A percentile compares a stretch with the other conserved stretches of the same genome.
phyloP scores from a whole-genome alignment of 192 early-diverging fungal species.

The Phlyctochytrium planicorne region DNA sequence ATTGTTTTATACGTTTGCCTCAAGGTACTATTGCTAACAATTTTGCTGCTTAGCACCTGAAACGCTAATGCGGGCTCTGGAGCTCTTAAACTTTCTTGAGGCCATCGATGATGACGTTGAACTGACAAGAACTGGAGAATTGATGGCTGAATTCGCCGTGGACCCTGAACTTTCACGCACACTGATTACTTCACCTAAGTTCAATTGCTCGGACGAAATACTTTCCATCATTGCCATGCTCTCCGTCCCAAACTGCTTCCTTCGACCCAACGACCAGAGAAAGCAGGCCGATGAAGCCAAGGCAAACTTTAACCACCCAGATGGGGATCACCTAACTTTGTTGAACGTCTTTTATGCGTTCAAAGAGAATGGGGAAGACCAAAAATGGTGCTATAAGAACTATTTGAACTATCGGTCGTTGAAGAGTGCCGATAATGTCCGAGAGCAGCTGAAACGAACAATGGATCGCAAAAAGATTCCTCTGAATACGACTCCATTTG shows the following conservation, averaged over 20 bases:
- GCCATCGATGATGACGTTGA: conserved; percentile 95
- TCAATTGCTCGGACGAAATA: conserved; percentile 89
- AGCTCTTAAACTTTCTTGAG: conserved; percentile 91
- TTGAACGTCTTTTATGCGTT: conserved; percentile 97
- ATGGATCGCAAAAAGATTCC: conserved; percentile 74
- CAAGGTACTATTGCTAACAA: not conserved
- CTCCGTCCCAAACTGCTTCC: conserved; percentile 81
- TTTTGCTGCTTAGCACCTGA: conserved; percentile 83
- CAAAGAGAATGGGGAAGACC: conserved; percentile 69
- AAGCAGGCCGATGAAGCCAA: conserved; percentile 89
- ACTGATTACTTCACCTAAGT: conserved; percentile 82
- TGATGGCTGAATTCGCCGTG: conserved; percentile 95
- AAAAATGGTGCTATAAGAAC: conserved; percentile 92
- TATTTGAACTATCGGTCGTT: conserved; percentile 87
- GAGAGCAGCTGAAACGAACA: conserved; percentile 80
- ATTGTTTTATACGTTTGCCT: conserved; percentile 15
- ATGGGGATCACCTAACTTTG: conserved; percentile 95
- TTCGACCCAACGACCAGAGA: conserved; percentile 88
- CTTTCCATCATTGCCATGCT: conserved; percentile 94
- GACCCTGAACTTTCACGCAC: conserved; percentile 96
- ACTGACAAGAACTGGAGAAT: conserved; percentile 76
- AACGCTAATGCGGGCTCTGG: conserved; percentile 96
- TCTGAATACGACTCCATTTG: conserved; percentile 69
- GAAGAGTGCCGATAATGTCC: conserved; percentile 89
- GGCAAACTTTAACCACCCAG: conserved; percentile 86